These are phyloP conservation scores for Tillandsia leiboldiana DNA, from an alignment of 176 grass and related monocot genomes.

Conservation along the genomic window DNA sequence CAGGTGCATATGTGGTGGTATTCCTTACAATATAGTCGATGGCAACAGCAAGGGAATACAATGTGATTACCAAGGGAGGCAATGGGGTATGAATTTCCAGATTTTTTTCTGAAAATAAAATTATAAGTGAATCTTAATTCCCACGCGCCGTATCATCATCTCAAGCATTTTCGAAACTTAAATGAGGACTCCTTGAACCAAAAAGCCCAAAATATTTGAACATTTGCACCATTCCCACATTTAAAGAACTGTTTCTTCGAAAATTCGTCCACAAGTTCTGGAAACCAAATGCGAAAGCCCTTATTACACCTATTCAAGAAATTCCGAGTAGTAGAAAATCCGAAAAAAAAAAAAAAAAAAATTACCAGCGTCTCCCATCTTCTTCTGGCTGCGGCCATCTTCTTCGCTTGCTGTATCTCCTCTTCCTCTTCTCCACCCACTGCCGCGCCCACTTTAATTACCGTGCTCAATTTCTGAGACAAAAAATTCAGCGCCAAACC, in stretches of 20 bases:
- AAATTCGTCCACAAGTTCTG: neutral
- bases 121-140: too few species aligned
- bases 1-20: too few species aligned
- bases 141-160: neutral
- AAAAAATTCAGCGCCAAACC: neutral
- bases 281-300: neutral
- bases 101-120: too few species aligned
- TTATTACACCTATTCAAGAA: neutral
- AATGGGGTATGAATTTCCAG: too few species aligned
- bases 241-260: neutral
- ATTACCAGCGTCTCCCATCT: slow-evolving; percentile 85
- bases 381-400: slow-evolving; percentile 80
- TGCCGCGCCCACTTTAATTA: slow-evolving; percentile 46
- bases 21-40: too few species aligned
- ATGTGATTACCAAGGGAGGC: too few species aligned
- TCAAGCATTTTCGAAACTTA: neutral
- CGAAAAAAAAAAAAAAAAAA: neutral
- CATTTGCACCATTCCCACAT: neutral
- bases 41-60: too few species aligned
- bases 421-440: slow-evolving; percentile 60
- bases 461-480: slow-evolving; percentile 36
- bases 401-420: slow-evolving; percentile 70
- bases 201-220: neutral
- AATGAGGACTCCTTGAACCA: neutral
- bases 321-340: slow-evolving; percentile 8